These are phyloP conservation scores for Carex kokanica DNA, from an alignment of 176 grass and related monocot species.

Conservation along the genomic window DNA sequence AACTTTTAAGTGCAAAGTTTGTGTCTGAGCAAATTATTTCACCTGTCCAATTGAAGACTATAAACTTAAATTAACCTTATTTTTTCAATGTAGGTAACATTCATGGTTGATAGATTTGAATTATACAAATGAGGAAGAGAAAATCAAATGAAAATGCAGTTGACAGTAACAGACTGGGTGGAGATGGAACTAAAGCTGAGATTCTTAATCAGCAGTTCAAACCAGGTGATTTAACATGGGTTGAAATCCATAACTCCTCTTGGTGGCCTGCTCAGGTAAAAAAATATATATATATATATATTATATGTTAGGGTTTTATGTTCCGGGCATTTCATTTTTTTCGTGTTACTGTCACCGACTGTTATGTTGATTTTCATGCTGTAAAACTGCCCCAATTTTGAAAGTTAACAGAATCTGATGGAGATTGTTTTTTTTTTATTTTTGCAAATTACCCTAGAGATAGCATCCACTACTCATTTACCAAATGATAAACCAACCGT, in stretches of 20 bases:
- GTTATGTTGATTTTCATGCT: constrained; percentile 6
- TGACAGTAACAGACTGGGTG: neutral
- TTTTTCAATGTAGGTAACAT: neutral
- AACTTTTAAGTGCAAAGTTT: neutral
- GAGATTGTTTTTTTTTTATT: neutral
- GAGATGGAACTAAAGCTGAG: neutral
- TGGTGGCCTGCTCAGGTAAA: constrained; percentile 97
- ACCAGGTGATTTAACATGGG: constrained; percentile 75
- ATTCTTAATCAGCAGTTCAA: constrained; percentile 31
- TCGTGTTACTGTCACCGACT: constrained; percentile 8
- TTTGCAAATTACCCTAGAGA: neutral
- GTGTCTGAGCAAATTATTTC: neutral
- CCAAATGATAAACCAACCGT: neutral
- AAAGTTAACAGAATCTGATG: neutral
- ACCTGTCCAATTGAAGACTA: neutral
- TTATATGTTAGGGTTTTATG: constrained; percentile 4
- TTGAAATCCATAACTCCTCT: constrained; percentile 44
- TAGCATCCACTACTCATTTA: neutral
- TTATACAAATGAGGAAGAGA: constrained; percentile 10
- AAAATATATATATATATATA: neutral
- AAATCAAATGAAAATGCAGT: neutral
- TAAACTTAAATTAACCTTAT: neutral
- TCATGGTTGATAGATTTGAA: neutral
- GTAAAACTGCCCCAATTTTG: neutral
- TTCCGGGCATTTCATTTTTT: neutral